Conservation (phyloP, 2,329 filamentous ascomycete genomes). For the Esteya vermicola region DNA sequence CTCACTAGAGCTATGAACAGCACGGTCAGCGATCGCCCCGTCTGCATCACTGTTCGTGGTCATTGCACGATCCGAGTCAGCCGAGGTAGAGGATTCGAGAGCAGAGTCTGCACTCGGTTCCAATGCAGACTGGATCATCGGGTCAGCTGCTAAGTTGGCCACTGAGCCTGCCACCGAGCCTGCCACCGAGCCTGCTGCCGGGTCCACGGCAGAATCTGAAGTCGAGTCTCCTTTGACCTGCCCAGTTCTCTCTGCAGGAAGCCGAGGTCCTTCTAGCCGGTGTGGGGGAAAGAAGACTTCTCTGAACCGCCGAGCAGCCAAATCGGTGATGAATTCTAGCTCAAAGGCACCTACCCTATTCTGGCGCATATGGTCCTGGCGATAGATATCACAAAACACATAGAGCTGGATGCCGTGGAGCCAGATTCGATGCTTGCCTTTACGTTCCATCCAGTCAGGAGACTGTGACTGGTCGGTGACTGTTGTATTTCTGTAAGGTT, state of each 20-base stretch:
- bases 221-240: not conserved
- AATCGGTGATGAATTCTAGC: conserved; percentile 30
- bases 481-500: too few relatives aligned
- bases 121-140: not conserved
- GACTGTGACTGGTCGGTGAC: conserved; percentile 38
- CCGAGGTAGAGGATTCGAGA: not conserved
- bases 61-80: too few relatives aligned
- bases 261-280: not conserved
- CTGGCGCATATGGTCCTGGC: conserved; percentile 35
- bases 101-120: not conserved
- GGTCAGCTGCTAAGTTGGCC: not conserved
- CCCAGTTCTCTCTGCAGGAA: too few relatives aligned
- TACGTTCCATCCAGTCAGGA: conserved; percentile 34
- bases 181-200: not conserved
- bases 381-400: conserved; percentile 43
- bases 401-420: conserved; percentile 41
- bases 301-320: conserved; percentile 25
- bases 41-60: too few relatives aligned
- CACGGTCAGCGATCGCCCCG: too few relatives aligned
- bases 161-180: not conserved
- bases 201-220: not conserved
- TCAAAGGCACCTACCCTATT: conserved; percentile 34
- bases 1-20: too few relatives aligned
- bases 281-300: conserved; percentile 21
- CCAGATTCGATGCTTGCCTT: conserved; percentile 31